Evolutionary conservation across 1,284 basidiomycete genomes (phyloP), one percentile per base, ranked within the genome.

Genomic region (Austroboletus niveus): DNA sequence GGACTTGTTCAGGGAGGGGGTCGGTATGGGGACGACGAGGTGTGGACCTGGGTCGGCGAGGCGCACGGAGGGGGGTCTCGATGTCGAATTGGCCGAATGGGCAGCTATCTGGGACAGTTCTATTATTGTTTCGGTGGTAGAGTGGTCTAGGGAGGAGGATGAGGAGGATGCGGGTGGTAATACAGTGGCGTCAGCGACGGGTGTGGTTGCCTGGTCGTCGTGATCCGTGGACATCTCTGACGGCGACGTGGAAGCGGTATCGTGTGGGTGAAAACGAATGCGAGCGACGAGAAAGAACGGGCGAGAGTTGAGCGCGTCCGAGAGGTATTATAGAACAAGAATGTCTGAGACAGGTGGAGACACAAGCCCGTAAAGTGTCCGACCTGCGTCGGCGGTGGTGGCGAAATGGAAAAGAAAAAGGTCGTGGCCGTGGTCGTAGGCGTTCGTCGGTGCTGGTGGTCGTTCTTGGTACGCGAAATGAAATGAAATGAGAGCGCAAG

Each of bases 11-110:
- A 69, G 53, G 4, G 70, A 68, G 2, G 72, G 65, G 0, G 70
- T 71, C n/a, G 79, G 76, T 42, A 81, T 68, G 32, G 79, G 79
- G 12, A 82, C 70, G 24, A 77, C 58, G 29, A 77, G 66, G 45
- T 69, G 69, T 27, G 65, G 56, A 17, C 56, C 47, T 15, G 57
- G 12, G 51, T 59, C 58, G 27, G 54, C 51, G 12, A 64, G 56
- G 51, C 50, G 62, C 60, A 57, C 52, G 47, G 67, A 66, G 15
- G 60, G 49, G 22, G 67, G 57, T 47, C 57, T 44, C n/a, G 68
- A 62, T 48, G 59, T 20, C 30, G 52, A 49, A 35, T 55, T 40
- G 31, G 54, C 30, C 15, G 53, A 42, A 35, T 49, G 57, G 22
- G 57, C 45, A 57, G 44, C 49, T 53, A 60, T 50, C 48, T 67